Percentiles rank a stretch among this genome's conserved stretches.
Evolutionary conservation across 2,329 filamentous ascomycete genomes (phyloP).

Genomic region (Davidsoniella neocaledoniae): DNA sequence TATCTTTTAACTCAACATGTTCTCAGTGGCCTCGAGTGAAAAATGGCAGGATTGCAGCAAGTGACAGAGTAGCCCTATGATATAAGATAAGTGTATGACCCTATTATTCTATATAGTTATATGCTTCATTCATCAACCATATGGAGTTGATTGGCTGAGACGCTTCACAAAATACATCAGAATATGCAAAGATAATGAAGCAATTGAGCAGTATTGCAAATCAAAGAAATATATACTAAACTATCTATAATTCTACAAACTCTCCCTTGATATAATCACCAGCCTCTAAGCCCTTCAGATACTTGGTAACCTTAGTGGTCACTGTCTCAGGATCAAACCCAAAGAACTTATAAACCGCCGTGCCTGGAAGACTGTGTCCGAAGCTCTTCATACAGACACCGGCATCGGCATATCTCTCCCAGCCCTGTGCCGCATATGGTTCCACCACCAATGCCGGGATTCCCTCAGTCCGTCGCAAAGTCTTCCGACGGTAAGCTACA

Average conservation of each 20-base stretch:
- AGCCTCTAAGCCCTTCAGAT: slow-evolving; percentile 3
- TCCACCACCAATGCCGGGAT: slow-evolving; percentile 41
- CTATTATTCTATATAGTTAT: no score
- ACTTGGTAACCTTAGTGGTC: not conserved
- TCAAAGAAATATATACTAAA: not conserved
- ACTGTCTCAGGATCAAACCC: slow-evolving; percentile 27
- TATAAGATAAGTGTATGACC: no score
- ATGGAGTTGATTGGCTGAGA: no score
- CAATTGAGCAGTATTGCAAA: no score
- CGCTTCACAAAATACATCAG: no score
- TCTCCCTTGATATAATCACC: slow-evolving; percentile 7
- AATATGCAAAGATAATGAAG: no score
- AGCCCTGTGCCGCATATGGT: slow-evolving; percentile 38
- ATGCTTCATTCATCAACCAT: no score
- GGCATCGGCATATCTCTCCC: slow-evolving; percentile 44
- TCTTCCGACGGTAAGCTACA: slow-evolving; percentile 26
- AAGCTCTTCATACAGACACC: slow-evolving; percentile 36
- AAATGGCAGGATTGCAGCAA: no score
- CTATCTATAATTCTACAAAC: slow-evolving; percentile 9
- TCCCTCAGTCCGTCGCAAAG: slow-evolving; percentile 26
- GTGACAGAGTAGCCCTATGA: no score
- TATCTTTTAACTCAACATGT: no score
- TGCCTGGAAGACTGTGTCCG: slow-evolving; percentile 37
- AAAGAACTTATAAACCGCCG: slow-evolving; percentile 37
- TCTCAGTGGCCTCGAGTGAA: no score